Evolutionary conservation across 2,329 filamentous ascomycete genomes (phyloP), one percentile per base, ranked within the genome.

Genomic region (Neonectria coccinea): DNA sequence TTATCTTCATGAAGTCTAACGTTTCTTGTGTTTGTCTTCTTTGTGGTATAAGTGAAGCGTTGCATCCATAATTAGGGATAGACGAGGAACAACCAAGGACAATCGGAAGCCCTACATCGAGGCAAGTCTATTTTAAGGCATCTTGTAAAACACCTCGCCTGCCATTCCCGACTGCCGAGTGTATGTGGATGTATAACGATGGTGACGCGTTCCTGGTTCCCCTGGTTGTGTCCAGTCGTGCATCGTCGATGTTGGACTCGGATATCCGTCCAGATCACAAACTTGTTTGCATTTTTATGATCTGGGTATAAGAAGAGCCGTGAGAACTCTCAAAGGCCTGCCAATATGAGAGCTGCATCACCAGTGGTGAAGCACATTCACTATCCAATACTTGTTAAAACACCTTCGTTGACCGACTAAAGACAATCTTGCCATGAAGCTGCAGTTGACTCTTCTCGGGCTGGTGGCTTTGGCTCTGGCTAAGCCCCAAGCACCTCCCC

Each of bases 381-480:
- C 27, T 50, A n/a, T 12, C 18, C 6, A 27, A 18, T 10, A 20
- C 41, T 41, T 20, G 36, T 12, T 11, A 2, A n/a, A 44, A 55
- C 14, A 33, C 16, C 42, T 20, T 20, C 33, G 29, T 58, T 39
- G 56, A 42, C 51, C 12, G n/a, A 31, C 39, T 5, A 27, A 29
- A 14, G 3, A 29, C 25, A 2, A 8, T 54, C 7, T 20, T 25
- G 11, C 29, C 27, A 78, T 79, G 76, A 77, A 73, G 64, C 22
- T 73, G n/a, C 47, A 70, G 22, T 36, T 73, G 3, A 54, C 62
- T 10, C 41, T 76, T 18, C 39, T 74, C 16, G 56, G 64, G 8
- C 47, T 78, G 51, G 66, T 64, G n/a, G 55, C 64, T n/a, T 16
- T 76, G 12, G 71, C 64, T 51, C 27, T 69, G 56, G 70, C 74